Conservation (phyloP, 148 eudicot genomes). For the Silene latifolia region DNA sequence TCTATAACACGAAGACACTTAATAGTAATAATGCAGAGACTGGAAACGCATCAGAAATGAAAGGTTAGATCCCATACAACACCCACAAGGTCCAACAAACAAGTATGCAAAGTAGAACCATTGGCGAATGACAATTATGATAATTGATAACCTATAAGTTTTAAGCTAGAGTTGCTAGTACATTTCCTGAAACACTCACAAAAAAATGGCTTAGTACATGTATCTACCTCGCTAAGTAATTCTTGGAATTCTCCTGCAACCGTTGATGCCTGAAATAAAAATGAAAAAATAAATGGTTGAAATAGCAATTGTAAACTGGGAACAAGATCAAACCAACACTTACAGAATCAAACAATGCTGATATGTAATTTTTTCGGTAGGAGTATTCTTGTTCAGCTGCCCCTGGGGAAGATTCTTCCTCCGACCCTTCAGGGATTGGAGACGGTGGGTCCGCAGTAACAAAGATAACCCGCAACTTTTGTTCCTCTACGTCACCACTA, state of each 20-base stretch:
- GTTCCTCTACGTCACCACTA: slow-evolving; percentile 64
- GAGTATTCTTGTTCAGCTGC: slow-evolving; percentile 10
- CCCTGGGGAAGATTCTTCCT: slow-evolving; percentile 50
- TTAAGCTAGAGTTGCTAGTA: not conserved
- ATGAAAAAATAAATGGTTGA: not conserved
- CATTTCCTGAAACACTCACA: not conserved
- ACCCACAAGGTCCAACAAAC: not conserved
- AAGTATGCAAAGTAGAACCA: not conserved
- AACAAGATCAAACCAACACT: slow-evolving; percentile 12
- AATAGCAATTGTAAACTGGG: not conserved
- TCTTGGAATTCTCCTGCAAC: slow-evolving; percentile 14
- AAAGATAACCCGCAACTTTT: slow-evolving; percentile 65
- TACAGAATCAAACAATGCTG: slow-evolving; percentile 24
- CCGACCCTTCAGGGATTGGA: slow-evolving; percentile 88
- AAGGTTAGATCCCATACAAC: not conserved
- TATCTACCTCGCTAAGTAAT: slow-evolving; percentile 19
- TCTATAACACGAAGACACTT: no score
- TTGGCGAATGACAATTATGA: no score
- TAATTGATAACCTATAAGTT: no score
- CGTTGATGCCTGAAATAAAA: slow-evolving; percentile 19
- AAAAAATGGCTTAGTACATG: not conserved
- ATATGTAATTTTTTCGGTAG: slow-evolving; percentile 10
- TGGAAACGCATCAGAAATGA: not conserved
- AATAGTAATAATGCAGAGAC: no score
- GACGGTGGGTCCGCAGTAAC: slow-evolving; percentile 88